phyloP scores from a whole-genome alignment of 163 green algal genomes.

The Picocystis sp. region DNA sequence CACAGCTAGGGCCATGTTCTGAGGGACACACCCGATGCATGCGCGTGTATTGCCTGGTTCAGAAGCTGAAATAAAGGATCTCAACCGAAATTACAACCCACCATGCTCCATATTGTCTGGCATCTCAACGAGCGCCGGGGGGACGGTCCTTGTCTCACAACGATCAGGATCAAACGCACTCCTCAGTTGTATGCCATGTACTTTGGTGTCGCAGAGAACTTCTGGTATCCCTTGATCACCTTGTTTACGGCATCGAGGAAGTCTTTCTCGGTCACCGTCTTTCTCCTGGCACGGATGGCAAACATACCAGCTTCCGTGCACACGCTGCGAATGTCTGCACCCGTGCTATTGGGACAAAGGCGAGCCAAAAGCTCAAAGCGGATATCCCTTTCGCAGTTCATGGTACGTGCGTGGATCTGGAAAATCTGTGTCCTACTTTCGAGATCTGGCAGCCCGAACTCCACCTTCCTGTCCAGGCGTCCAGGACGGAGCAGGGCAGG shows the following conservation, averaged over 20 bases:
- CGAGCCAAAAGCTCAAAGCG: conserved; percentile 81
- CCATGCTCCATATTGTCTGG: background rate
- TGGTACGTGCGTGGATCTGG: conserved; percentile 92
- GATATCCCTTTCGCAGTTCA: conserved; percentile 72
- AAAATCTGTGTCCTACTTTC: conserved; percentile 94
- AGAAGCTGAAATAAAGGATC: background rate
- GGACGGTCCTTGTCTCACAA: background rate
- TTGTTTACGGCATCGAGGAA: conserved; percentile 98
- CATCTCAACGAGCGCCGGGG: background rate
- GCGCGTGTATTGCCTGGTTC: background rate
- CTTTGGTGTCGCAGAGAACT: conserved; percentile 75
- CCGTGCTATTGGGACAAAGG: conserved; percentile 91
- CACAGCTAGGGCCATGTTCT: background rate
- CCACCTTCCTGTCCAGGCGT: conserved; percentile 88
- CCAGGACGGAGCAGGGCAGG: conserved; percentile 88
- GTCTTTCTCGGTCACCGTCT: conserved; percentile 95
- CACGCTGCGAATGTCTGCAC: conserved; percentile 89
- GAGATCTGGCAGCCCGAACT: conserved; percentile 95
- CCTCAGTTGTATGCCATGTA: conserved; percentile 95
- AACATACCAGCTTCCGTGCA: conserved; percentile 98
- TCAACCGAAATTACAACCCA: background rate
- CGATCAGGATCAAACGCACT: background rate
- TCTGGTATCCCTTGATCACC: conserved; percentile 55
- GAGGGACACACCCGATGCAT: background rate
- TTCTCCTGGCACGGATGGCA: conserved; percentile 85